A percentile compares a stretch with the other conserved stretches of the same genome.
Conservation (phyloP, 1,284 basidiomycete genomes). For the Boletus sp. region DNA sequence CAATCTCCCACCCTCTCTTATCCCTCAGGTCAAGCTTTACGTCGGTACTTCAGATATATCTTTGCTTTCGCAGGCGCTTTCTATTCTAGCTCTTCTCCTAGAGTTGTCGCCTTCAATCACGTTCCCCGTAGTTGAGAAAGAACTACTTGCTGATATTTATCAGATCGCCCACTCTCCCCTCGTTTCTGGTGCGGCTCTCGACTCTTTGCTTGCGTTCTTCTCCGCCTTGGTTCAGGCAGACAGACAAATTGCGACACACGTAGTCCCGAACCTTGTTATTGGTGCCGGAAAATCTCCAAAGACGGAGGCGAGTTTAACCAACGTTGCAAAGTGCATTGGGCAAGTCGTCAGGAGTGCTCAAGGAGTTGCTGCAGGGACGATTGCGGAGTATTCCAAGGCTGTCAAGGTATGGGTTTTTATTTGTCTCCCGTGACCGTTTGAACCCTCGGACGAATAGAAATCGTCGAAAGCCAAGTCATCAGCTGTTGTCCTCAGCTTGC, state of each 20-base stretch:
- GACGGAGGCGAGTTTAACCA: conserved; percentile 53
- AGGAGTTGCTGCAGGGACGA: conserved; percentile 70
- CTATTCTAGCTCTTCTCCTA: conserved; percentile 68
- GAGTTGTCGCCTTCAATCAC: conserved; percentile 60
- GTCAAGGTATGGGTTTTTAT: conserved; percentile 52
- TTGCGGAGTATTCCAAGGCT: conserved; percentile 76
- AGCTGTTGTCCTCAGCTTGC: conserved; percentile 74
- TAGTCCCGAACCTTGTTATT: conserved; percentile 68
- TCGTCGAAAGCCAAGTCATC: conserved; percentile 63
- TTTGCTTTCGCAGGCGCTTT: conserved; percentile 72
- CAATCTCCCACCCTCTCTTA: conserved; percentile 57
- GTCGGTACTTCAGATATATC: conserved; percentile 71
- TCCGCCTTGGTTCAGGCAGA: conserved; percentile 78
- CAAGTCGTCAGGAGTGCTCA: conserved; percentile 71
- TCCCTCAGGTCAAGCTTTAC: conserved; percentile 73
- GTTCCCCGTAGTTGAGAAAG: conserved; percentile 68
- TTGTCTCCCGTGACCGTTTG: not conserved
- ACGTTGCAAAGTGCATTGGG: conserved; percentile 81
- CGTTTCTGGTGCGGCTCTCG: conserved; percentile 69
- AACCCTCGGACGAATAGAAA: conserved; percentile 37
- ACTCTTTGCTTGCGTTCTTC: conserved; percentile 81
- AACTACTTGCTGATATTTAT: conserved; percentile 69
- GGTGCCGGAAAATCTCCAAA: conserved; percentile 56
- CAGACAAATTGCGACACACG: conserved; percentile 71
- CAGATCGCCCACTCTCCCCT: conserved; percentile 73